Percentiles rank a stretch among this genome's conserved stretches.
These are phyloP conservation scores for Malassezia japonica DNA, from an alignment of 1,284 basidiomycete genomes.

Conservation along the genomic window DNA sequence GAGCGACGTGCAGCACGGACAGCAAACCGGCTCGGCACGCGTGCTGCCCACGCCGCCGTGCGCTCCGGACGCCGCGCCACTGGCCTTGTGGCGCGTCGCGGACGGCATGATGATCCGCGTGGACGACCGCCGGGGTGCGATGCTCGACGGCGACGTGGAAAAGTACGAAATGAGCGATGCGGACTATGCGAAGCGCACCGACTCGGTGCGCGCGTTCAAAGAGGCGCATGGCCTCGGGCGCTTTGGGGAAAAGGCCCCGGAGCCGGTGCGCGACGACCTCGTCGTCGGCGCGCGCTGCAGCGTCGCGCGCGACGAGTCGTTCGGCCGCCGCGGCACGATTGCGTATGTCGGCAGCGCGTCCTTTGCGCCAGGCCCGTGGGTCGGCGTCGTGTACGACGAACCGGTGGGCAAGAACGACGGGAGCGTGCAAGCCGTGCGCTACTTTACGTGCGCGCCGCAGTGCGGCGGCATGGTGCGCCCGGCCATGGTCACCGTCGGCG, in stretches of 20 bases:
- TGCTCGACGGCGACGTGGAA: conserved; percentile 3
- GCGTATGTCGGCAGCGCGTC: conserved; percentile 70
- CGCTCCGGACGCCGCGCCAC: neutral
- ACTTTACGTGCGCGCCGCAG: conserved; percentile 68
- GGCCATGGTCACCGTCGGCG: conserved; percentile 71
- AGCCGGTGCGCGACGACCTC: conserved; percentile 50
- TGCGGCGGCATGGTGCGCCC: conserved; percentile 80
- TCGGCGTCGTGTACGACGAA: conserved; percentile 91
- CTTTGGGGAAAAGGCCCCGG: conserved; percentile 55
- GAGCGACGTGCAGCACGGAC: neutral
- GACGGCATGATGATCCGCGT: conserved; percentile 8
- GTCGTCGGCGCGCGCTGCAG: conserved; percentile 67
- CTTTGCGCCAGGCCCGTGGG: conserved; percentile 65
- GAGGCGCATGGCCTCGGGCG: conserved; percentile 78
- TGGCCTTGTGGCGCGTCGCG: neutral
- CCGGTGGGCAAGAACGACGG: conserved; percentile 93
- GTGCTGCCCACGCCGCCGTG: neutral
- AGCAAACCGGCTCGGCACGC: neutral
- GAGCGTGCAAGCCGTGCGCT: conserved; percentile 73
- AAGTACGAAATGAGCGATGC: conserved; percentile 15
- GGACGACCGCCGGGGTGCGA: neutral
- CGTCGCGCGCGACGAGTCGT: conserved; percentile 56
- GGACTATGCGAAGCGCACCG: conserved; percentile 47
- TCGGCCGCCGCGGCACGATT: conserved; percentile 66
- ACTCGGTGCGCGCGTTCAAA: conserved; percentile 83